Conservation (phyloP, 768 basidiomycete species). For the Pluteus cervinus region DNA sequence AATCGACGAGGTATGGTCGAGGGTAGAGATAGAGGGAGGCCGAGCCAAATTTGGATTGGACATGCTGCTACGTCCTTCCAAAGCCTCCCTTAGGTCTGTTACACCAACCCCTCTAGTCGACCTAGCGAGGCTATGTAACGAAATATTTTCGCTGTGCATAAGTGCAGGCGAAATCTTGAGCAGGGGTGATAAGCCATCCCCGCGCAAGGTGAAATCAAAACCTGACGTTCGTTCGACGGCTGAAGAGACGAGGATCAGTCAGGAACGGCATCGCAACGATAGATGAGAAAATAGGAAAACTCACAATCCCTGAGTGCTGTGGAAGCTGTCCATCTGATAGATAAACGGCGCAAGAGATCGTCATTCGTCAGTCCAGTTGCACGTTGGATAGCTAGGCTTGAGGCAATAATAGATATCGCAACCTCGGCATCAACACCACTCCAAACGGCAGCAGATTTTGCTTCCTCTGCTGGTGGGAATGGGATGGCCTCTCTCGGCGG, state of each 20-base stretch:
- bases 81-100: slow-evolving; percentile 79
- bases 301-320: slow-evolving; percentile 72
- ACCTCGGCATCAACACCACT: slow-evolving; percentile 46
- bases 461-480: no score
- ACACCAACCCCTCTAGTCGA: slow-evolving; percentile 82
- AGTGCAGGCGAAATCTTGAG: slow-evolving; percentile 79
- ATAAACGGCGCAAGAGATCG: slow-evolving; percentile 46
- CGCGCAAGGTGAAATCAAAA: slow-evolving; percentile 50
- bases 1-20: slow-evolving; percentile 59
- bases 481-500: no score
- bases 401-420: slow-evolving; percentile 51
- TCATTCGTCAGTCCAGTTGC: slow-evolving; percentile 60
- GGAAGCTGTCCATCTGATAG: slow-evolving; percentile 66
- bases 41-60: slow-evolving; percentile 67
- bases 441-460: no score
- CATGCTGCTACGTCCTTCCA: slow-evolving; percentile 81
- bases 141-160: slow-evolving; percentile 90
- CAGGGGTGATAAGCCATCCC: slow-evolving; percentile 68
- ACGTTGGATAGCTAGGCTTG: slow-evolving; percentile 48
- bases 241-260: slow-evolving; percentile 14
- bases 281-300: slow-evolving; percentile 15
- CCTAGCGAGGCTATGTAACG: slow-evolving; percentile 76
- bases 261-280: slow-evolving; percentile 5
- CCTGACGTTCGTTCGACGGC: slow-evolving; percentile 49
- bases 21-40: slow-evolving; percentile 72